A percentile compares a stretch with the other conserved stretches of the same genome.
These are phyloP conservation scores for Endocalyx cinctus DNA, from an alignment of 2,329 filamentous ascomycete species.

Conservation along the genomic window DNA sequence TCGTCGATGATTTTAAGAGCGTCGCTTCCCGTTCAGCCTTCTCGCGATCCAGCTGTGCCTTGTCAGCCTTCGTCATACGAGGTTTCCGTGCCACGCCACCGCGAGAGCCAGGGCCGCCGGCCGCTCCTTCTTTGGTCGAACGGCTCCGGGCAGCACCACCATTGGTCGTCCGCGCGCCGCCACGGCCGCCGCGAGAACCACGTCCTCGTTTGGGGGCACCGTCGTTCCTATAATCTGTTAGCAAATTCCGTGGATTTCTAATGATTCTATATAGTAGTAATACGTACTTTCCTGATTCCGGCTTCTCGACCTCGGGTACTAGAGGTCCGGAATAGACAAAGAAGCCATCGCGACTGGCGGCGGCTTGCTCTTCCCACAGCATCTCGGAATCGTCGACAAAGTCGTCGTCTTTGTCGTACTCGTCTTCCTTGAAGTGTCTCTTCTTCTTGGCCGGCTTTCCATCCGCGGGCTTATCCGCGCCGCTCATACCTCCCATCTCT, in stretches of 20 bases:
- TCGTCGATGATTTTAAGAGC: too few species aligned
- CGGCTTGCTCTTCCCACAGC: slow-evolving; percentile 91
- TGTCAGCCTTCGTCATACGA: slow-evolving; percentile 80
- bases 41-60: slow-evolving; percentile 74
- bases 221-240: slow-evolving; percentile 55
- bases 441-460: slow-evolving; percentile 70
- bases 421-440: slow-evolving; percentile 74
- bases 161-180: slow-evolving; percentile 54
- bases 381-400: slow-evolving; percentile 93
- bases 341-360: slow-evolving; percentile 91
- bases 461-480: slow-evolving; percentile 53
- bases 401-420: slow-evolving; percentile 78
- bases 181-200: slow-evolving; percentile 45
- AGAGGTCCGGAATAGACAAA: slow-evolving; percentile 96
- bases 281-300: slow-evolving; percentile 46
- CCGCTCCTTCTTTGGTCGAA: too few species aligned
- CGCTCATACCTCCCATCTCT: slow-evolving; percentile 72
- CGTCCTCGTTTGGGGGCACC: slow-evolving; percentile 67
- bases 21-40: slow-evolving; percentile 66
- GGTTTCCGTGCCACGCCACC: slow-evolving; percentile 76
- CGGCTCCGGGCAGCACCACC: slow-evolving; percentile 44
- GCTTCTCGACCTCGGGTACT: slow-evolving; percentile 80
- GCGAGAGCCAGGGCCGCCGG: slow-evolving; percentile 45
- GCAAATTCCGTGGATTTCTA: too few species aligned
- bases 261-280: too few species aligned